These are phyloP conservation scores for Fusarium sublunatum DNA, from an alignment of 2,329 filamentous ascomycete genomes.

Conservation along the genomic window DNA sequence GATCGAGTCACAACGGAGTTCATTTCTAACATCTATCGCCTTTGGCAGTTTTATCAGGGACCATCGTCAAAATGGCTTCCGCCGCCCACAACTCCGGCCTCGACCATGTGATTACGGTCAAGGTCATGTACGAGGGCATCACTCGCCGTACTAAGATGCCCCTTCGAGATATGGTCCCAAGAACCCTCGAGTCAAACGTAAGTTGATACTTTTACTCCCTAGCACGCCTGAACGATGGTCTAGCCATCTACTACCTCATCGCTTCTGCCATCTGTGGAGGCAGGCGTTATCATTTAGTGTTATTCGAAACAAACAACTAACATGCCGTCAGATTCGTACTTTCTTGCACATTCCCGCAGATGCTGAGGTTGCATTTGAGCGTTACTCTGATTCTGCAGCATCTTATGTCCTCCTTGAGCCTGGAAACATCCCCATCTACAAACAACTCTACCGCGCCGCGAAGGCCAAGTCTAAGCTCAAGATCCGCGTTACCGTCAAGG, in stretches of 20 bases:
- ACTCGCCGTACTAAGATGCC: conserved; percentile 90
- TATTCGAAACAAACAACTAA: conserved; percentile 17
- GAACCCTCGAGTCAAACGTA: conserved; percentile 85
- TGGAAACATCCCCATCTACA: conserved; percentile 85
- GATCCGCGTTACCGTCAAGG: conserved; percentile 73
- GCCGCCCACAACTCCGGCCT: conserved; percentile 36
- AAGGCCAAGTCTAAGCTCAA: conserved; percentile 99
- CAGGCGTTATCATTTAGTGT: background rate
- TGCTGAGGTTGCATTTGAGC: conserved; percentile 75
- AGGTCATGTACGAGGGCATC: conserved; percentile 80
- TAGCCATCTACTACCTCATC: background rate
- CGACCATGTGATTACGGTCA: conserved; percentile 75
- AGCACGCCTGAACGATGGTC: background rate
- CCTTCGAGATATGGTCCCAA: conserved; percentile 82
- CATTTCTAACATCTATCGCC: conserved; percentile 4
- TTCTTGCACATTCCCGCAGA: conserved; percentile 52
- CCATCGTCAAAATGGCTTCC: conserved; percentile 45
- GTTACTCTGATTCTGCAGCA: conserved; percentile 92
- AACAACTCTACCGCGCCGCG: conserved; percentile 94
- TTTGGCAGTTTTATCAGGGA: conserved; percentile 13
- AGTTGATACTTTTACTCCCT: conserved; percentile 52
- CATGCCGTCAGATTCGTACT: conserved; percentile 49
- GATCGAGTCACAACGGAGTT: conserved; percentile 17
- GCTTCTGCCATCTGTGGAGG: background rate
- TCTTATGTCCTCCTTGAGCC: conserved; percentile 83